phyloP scores from a whole-genome alignment of 139 green algal genomes.

The Chlamydomonas sphaeroides region DNA sequence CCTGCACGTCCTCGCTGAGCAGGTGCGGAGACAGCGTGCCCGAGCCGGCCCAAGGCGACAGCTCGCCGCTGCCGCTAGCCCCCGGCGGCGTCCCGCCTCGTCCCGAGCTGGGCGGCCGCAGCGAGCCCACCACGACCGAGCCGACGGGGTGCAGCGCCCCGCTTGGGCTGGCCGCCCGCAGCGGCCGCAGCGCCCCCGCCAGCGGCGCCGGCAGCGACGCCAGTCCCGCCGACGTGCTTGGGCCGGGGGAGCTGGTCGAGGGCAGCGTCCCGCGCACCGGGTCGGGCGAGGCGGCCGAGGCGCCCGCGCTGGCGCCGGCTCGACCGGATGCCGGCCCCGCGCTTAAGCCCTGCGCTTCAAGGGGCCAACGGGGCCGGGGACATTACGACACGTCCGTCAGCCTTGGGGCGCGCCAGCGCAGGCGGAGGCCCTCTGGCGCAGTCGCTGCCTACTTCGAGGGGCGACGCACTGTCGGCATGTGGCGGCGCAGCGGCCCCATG shows the following conservation, averaged over 20 bases:
- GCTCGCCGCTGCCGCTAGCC: background rate
- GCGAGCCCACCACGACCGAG: background rate
- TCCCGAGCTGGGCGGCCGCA: constrained; percentile 17
- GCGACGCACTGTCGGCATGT: no score
- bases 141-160: background rate
- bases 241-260: no score
- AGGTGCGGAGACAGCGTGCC: constrained; percentile 9
- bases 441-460: no score
- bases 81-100: background rate
- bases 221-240: no score
- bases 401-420: background rate
- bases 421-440: no score
- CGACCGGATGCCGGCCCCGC: no score
- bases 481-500: no score
- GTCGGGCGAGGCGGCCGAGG: background rate
- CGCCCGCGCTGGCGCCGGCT: no score
- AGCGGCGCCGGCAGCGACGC: constrained; percentile 1
- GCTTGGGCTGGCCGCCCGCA: constrained; percentile 22
- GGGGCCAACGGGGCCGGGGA: constrained; percentile 17
- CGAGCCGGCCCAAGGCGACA: constrained; percentile 1
- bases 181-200: constrained; percentile 9
- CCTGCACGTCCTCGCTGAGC: constrained; percentile 21
- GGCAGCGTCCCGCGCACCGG: no score
- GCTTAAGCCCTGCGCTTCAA: constrained; percentile 39
- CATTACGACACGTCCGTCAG: constrained; percentile 12